Evolutionary conservation across 2,329 filamentous ascomycete species (phyloP), one percentile per base, ranked within the genome.

Genomic region (Monosporascus sp.): DNA sequence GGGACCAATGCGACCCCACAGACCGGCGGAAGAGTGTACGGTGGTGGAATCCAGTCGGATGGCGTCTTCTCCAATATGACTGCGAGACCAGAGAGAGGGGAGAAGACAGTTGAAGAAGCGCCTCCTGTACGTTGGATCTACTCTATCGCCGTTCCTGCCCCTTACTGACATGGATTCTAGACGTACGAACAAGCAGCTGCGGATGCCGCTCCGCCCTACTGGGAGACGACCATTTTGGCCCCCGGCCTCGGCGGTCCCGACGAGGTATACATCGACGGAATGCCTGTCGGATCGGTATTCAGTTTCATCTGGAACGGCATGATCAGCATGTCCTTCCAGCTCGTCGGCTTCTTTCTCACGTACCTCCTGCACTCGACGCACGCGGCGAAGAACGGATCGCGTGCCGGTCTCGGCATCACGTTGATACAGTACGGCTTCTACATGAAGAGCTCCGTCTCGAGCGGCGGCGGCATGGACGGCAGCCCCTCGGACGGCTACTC

Each of bases 101-200:
- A 90, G 57, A 83, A 85, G 60, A 77, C 89, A 18, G 63, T 82
- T 54, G 94, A 99, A 57, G 94, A 99, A 71, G 82, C 89, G 71
- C 94, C 94, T 75, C 94, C 94, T 52, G 92, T 96, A 84, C 60
- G 90, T 83, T 22, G 15, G 15, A 27, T 48, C 50, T 48, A 25
- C 38, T 44, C 48, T 42, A 15, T 24, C 46, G 36, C n/a, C 6
- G 34, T 39, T 5, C 6, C 31, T n/a, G 38, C 24, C 24, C 8
- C 22, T 44, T 37, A 52, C 62, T 61, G 62, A 61, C 72, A 14
- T 76, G 66, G 78, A 68, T 47, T 55, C 17, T 63, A 97, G 90
- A 92, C 93, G 37, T 99, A 99, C 70, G 94, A 99, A 79, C 93
- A 97, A 83, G 94, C 94, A 17, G 94, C 94, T 3, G 93, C 93